A percentile compares a stretch with the other conserved stretches of the same genome.
These are phyloP conservation scores for Isabelozyma heimii DNA, from an alignment of 805 yeast genomes.

Conservation along the genomic window DNA sequence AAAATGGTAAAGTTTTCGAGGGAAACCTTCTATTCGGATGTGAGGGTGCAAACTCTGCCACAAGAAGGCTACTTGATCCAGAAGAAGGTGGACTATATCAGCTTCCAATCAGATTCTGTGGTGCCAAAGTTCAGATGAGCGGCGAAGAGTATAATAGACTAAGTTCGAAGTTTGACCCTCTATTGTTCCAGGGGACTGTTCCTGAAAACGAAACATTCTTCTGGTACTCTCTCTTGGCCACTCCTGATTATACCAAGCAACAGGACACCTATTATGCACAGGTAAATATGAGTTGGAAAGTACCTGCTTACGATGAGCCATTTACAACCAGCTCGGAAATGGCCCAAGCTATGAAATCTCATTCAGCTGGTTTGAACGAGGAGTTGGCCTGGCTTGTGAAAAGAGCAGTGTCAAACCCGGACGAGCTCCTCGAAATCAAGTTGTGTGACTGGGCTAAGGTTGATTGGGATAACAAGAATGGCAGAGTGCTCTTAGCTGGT, in stretches of 20 bases:
- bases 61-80: slow-evolving; percentile 15
- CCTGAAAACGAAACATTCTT: slow-evolving; percentile 20
- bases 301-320: slow-evolving; percentile 9
- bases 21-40: slow-evolving; percentile 21
- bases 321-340: slow-evolving; percentile 10
- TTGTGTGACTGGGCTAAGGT: slow-evolving; percentile 15
- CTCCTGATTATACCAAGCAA: slow-evolving; percentile 13
- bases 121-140: slow-evolving; percentile 19
- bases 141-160: slow-evolving; percentile 13
- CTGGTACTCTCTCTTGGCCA: slow-evolving; percentile 24
- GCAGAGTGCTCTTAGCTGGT: slow-evolving; percentile 10
- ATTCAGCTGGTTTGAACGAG: slow-evolving; percentile 10
- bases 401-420: slow-evolving; percentile 9
- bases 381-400: slow-evolving; percentile 11
- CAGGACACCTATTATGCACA: slow-evolving; percentile 12
- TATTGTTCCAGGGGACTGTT: slow-evolving; percentile 26
- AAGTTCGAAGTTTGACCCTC: slow-evolving; percentile 18
- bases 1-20: slow-evolving; percentile 8
- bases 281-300: slow-evolving; percentile 16
- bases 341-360: slow-evolving; percentile 12
- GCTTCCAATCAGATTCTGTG: slow-evolving; percentile 23
- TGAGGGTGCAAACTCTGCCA: slow-evolving; percentile 22
- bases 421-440: slow-evolving; percentile 9
- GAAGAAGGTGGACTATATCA: slow-evolving; percentile 15
- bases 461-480: slow-evolving; percentile 10